Conservation (phyloP, 2,329 filamentous ascomycete species). For the Drechslerella dactyloides region DNA sequence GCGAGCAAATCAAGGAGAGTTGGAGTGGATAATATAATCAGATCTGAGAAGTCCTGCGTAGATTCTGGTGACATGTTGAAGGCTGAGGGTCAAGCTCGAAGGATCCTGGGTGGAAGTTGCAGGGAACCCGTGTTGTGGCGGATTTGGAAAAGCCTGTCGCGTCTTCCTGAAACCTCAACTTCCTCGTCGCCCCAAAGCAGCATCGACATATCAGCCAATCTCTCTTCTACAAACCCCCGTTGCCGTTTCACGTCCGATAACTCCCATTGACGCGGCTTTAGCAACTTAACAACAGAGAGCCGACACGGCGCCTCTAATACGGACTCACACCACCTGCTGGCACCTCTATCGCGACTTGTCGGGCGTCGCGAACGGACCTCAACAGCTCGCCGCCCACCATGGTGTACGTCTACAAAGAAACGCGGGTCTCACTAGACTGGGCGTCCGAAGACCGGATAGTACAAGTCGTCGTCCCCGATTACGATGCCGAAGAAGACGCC, state of each 20-base stretch:
- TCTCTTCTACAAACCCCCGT: slow-evolving; percentile 9
- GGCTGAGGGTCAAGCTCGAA: not conserved
- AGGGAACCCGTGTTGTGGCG: slow-evolving; percentile 27
- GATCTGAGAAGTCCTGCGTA: not conserved
- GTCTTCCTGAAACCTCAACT: slow-evolving; percentile 45
- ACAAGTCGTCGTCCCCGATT: slow-evolving; percentile 56
- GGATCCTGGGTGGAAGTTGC: slow-evolving; percentile 9
- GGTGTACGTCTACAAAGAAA: slow-evolving; percentile 76
- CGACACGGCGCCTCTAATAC: not conserved
- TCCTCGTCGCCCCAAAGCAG: slow-evolving; percentile 22
- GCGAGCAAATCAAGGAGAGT: slow-evolving; percentile 8
- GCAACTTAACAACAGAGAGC: slow-evolving; percentile 1
- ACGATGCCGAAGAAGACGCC: slow-evolving; percentile 56
- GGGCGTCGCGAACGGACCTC: slow-evolving; percentile 33
- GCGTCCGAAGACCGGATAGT: slow-evolving; percentile 61
- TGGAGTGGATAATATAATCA: not conserved
- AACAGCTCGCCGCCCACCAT: slow-evolving; percentile 24
- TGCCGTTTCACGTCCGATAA: slow-evolving; percentile 14
- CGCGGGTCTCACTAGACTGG: slow-evolving; percentile 76
- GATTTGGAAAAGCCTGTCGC: slow-evolving; percentile 49
- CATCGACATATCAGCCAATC: slow-evolving; percentile 13
- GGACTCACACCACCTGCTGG: slow-evolving; percentile 9
- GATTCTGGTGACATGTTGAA: not conserved
- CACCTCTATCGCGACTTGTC: slow-evolving; percentile 10
- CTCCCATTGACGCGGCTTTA: slow-evolving; percentile 17